A percentile compares a stretch with the other conserved stretches of the same genome.
Evolutionary conservation across 768 basidiomycete genomes (phyloP).

Genomic region (Collybia sp.): DNA sequence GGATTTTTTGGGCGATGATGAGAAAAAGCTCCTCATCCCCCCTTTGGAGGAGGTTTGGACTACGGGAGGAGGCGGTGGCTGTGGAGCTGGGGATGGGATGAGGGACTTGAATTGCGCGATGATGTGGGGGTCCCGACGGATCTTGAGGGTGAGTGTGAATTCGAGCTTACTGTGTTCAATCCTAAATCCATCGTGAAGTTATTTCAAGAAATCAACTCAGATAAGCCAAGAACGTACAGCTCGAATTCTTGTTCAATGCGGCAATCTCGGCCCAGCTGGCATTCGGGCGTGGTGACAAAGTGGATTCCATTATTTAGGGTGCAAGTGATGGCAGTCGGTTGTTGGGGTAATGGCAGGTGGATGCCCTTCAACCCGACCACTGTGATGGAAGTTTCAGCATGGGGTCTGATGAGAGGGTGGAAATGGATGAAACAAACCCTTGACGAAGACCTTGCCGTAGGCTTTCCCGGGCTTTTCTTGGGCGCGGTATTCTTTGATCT

Average conservation of each 20-base stretch:
- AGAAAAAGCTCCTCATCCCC: conserved; percentile 74
- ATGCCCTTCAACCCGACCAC: conserved; percentile 76
- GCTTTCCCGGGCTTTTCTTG: conserved; percentile 77
- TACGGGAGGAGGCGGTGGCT: conserved; percentile 30
- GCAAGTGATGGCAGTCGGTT: conserved; percentile 72
- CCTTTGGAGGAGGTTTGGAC: conserved; percentile 52
- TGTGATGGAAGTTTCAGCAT: conserved; percentile 23
- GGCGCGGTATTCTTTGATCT: conserved; percentile 76
- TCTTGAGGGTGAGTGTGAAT: conserved; percentile 86
- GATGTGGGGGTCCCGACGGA: conserved; percentile 85
- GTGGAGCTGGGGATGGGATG: conserved; percentile 40
- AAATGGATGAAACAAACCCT: conserved; percentile 45
- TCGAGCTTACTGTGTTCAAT: conserved; percentile 94
- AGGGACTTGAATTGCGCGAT: conserved; percentile 70
- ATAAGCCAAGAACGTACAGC: conserved; percentile 47
- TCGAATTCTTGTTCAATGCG: conserved; percentile 88
- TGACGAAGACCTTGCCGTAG: conserved; percentile 92
- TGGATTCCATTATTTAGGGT: conserved; percentile 97
- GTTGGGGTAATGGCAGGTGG: conserved; percentile 72
- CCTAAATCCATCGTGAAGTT: conserved; percentile 27
- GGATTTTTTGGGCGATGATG: conserved; percentile 67
- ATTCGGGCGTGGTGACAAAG: conserved; percentile 87
- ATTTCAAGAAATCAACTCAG: not conserved
- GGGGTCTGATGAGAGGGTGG: not conserved
- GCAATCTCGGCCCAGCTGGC: conserved; percentile 49